Evolutionary conservation across 768 basidiomycete species (phyloP).

Genomic region (Tylopilus felleus): DNA sequence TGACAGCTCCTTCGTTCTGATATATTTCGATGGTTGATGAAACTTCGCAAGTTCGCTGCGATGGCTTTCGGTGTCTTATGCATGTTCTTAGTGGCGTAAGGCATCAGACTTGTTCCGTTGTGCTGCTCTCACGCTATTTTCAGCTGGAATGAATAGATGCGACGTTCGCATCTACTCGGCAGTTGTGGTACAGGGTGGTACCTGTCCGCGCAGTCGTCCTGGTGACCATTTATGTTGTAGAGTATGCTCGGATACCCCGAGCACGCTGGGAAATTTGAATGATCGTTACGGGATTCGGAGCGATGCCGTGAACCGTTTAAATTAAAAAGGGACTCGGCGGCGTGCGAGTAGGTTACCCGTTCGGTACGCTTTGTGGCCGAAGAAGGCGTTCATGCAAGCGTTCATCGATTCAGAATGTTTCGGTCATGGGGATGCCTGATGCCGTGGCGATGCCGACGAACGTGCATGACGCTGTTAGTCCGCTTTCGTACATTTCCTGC

Average conservation of each 20-base stretch:
- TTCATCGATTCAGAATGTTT: slow-evolving; percentile 13
- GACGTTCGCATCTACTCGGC: slow-evolving; percentile 8
- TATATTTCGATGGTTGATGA: slow-evolving; percentile 19
- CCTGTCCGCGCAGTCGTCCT: not conserved
- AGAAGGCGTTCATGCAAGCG: not conserved
- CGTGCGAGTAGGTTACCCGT: slow-evolving; percentile 15
- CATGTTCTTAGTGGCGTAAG: slow-evolving; percentile 92
- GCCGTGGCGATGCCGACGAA: slow-evolving; percentile 34
- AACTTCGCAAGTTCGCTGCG: slow-evolving; percentile 68
- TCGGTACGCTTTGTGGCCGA: slow-evolving; percentile 4
- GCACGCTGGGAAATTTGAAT: not conserved
- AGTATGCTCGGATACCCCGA: not conserved
- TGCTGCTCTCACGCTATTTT: slow-evolving; percentile 22
- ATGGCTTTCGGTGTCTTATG: slow-evolving; percentile 89
- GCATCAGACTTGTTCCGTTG: slow-evolving; percentile 22
- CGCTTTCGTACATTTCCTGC: slow-evolving; percentile 20
- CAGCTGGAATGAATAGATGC: slow-evolving; percentile 76
- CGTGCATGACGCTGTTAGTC: slow-evolving; percentile 33
- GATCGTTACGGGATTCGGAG: slow-evolving; percentile 10
- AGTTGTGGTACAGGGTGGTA: not conserved
- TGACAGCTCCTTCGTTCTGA: slow-evolving; percentile 6
- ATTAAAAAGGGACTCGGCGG: slow-evolving; percentile 17
- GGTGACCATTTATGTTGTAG: slow-evolving; percentile 6
- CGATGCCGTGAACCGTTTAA: slow-evolving; percentile 30
- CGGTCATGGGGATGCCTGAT: slow-evolving; percentile 15